Conservation (phyloP, 208 protist genomes). For the Trypanosoma cruzi region DNA sequence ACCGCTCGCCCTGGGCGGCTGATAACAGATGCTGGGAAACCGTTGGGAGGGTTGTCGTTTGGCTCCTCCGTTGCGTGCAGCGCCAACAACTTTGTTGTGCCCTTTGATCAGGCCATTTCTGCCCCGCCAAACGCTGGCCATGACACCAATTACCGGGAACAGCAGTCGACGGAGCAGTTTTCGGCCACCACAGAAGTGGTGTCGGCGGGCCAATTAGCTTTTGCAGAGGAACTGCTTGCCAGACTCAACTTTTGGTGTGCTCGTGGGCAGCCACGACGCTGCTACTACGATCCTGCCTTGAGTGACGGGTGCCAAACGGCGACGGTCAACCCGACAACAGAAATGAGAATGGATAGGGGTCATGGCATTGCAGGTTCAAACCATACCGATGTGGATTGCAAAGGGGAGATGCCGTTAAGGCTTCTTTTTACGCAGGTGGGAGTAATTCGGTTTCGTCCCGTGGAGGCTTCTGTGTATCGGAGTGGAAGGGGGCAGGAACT, state of each 20-base stretch:
- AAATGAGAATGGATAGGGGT: neutral
- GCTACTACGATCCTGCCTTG: slow-evolving; percentile 25
- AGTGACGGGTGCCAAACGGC: neutral
- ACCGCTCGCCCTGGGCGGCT: neutral
- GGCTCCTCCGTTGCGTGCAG: neutral
- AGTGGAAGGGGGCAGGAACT: slow-evolving; percentile 33
- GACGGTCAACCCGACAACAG: neutral
- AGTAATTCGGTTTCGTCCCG: slow-evolving; percentile 13
- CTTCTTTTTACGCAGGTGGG: slow-evolving; percentile 32
- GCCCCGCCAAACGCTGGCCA: slow-evolving; percentile 50
- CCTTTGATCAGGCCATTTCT: slow-evolving; percentile 53
- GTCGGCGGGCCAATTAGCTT: slow-evolving; percentile 56
- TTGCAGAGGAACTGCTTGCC: slow-evolving; percentile 59
- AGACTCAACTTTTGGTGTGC: slow-evolving; percentile 74
- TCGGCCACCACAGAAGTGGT: neutral
- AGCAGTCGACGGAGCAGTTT: slow-evolving; percentile 1
- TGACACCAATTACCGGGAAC: slow-evolving; percentile 16
- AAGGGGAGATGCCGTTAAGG: slow-evolving; percentile 20
- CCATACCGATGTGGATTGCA: neutral
- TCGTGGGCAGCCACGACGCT: slow-evolving; percentile 51
- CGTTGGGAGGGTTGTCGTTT: neutral
- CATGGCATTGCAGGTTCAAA: neutral
- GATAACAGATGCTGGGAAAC: slow-evolving; percentile 6
- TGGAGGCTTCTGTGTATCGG: slow-evolving; percentile 7
- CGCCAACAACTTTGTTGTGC: slow-evolving; percentile 17